Percentiles rank a stretch among this genome's conserved stretches.
Conservation (phyloP, 345 rosid species). For the Limnanthes douglasii region DNA sequence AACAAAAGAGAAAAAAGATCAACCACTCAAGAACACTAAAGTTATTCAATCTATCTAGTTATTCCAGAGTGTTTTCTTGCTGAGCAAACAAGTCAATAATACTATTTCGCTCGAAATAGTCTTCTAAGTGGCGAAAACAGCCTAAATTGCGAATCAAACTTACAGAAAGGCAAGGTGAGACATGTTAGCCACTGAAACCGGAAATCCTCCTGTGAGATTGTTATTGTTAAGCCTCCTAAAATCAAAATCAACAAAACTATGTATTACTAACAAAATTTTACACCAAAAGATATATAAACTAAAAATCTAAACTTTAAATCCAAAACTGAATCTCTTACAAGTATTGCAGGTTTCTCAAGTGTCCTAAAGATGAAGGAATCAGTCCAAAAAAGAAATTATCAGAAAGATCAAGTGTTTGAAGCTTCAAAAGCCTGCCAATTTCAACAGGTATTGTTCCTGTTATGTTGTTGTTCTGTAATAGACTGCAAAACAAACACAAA, state of each 20-base stretch:
- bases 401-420: constrained; percentile 88
- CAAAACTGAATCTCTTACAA: too few relatives aligned
- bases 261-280: constrained; percentile 5
- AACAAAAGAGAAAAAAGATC: constrained; percentile 6
- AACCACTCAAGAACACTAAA: neutral
- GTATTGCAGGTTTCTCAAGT: constrained; percentile 56
- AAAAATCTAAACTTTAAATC: too few relatives aligned
- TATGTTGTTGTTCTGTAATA: constrained; percentile 83
- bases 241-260: constrained; percentile 1
- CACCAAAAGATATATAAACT: too few relatives aligned
- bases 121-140: neutral
- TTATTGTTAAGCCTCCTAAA: constrained; percentile 89
- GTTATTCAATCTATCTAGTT: too few relatives aligned
- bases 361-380: constrained; percentile 55
- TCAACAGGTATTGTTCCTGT: constrained; percentile 75
- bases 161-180: constrained; percentile 88
- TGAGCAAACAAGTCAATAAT: too few relatives aligned
- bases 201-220: constrained; percentile 60
- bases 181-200: constrained; percentile 64
- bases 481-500: constrained; percentile 22
- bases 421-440: constrained; percentile 55
- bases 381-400: constrained; percentile 53
- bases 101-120: too few relatives aligned
- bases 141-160: constrained; percentile 7
- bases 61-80: too few relatives aligned